Percentiles rank a stretch among this genome's conserved stretches.
Evolutionary conservation across 257 asterid species (phyloP).

Genomic region (Petunia axillaris): DNA sequence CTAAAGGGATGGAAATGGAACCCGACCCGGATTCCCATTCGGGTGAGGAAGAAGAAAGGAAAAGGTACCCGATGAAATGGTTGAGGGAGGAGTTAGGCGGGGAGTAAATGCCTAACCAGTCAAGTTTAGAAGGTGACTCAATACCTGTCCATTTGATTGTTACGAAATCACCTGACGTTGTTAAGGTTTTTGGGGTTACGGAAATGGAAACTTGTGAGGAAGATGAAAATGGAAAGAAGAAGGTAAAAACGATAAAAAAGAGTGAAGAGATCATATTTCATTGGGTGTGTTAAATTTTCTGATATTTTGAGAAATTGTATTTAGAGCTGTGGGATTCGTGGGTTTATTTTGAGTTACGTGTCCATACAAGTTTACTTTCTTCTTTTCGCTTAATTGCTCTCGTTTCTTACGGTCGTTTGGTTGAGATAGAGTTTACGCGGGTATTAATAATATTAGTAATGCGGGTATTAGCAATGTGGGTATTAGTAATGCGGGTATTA

Average conservation of each 20-base stretch:
- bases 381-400: no score
- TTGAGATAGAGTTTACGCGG: no score
- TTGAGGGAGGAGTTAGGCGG: conserved; percentile 62
- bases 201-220: conserved; percentile 50
- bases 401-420: no score
- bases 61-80: conserved; percentile 72
- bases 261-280: background rate
- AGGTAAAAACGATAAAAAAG: conserved; percentile 28
- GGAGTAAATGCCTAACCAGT: conserved; percentile 87
- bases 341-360: no score
- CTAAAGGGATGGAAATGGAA: conserved; percentile 61
- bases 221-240: conserved; percentile 34
- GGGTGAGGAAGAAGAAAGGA: conserved; percentile 67
- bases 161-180: conserved; percentile 66
- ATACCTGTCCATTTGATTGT: conserved; percentile 78
- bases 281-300: background rate
- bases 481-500: no score
- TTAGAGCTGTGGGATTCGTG: no score
- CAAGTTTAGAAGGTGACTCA: conserved; percentile 66
- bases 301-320: no score
- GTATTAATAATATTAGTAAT: no score
- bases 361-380: no score
- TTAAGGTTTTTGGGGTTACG: conserved; percentile 48
- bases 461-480: no score
- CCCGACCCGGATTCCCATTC: conserved; percentile 87